Percentiles rank a stretch among this genome's conserved stretches.
Conservation (phyloP, 1,284 basidiomycete genomes). For the Inonotus obliquus region DNA sequence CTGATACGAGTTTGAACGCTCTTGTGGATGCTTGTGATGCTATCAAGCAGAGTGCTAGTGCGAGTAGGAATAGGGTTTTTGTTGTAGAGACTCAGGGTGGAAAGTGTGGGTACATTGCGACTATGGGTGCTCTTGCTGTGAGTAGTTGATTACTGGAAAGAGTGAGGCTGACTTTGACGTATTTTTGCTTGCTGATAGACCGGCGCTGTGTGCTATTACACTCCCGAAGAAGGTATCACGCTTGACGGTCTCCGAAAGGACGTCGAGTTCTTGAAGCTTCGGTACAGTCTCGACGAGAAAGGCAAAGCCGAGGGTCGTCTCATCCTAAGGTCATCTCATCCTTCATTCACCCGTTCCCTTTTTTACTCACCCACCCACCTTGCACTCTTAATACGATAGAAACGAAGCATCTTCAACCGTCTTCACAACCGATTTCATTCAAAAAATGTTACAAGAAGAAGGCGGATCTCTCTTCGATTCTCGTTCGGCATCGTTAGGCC, state of each 20-base stretch:
- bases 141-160: background rate
- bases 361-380: background rate
- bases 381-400: constrained; percentile 35
- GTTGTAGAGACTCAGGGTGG: constrained; percentile 98
- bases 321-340: constrained; percentile 68
- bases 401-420: constrained; percentile 85
- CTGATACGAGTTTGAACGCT: constrained; percentile 94
- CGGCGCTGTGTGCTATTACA: constrained; percentile 91
- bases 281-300: constrained; percentile 83
- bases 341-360: background rate
- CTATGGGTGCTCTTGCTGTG: constrained; percentile 92
- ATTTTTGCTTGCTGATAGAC: constrained; percentile 53
- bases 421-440: constrained; percentile 91
- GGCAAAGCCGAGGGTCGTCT: constrained; percentile 92
- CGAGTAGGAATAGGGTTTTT: constrained; percentile 93
- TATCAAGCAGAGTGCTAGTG: constrained; percentile 96
- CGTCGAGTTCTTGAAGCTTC: constrained; percentile 84
- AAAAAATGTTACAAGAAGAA: constrained; percentile 93
- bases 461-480: constrained; percentile 91
- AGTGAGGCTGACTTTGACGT: background rate
- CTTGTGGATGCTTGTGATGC: constrained; percentile 97
- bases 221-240: constrained; percentile 86
- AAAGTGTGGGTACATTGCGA: constrained; percentile 92
- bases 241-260: constrained; percentile 81
- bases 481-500: constrained; percentile 89